Conservation (phyloP, 768 basidiomycete species). For the Mycena polygramma region DNA sequence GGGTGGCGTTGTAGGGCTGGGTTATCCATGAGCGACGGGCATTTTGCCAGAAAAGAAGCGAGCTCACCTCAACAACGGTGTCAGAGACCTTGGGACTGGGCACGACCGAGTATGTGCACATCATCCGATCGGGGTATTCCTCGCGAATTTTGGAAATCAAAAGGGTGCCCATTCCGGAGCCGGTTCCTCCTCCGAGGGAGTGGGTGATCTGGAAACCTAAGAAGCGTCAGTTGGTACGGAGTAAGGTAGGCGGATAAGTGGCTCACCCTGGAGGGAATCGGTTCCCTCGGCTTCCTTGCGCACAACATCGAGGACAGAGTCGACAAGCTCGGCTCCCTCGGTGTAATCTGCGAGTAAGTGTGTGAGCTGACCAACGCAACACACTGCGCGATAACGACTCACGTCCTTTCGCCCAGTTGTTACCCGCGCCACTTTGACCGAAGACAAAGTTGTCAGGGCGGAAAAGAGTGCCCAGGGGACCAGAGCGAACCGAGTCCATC, state of each 20-base stretch:
- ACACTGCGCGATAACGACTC: too few relatives aligned
- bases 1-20: conserved; percentile 97
- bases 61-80: conserved; percentile 93
- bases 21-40: not conserved
- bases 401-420: conserved; percentile 99
- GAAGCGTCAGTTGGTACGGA: conserved; percentile 16
- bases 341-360: too few relatives aligned
- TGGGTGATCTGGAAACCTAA: conserved; percentile 98
- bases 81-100: conserved; percentile 98
- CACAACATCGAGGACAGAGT: conserved; percentile 97
- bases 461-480: conserved; percentile 93
- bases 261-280: conserved; percentile 93
- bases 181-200: conserved; percentile 98
- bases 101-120: conserved; percentile 99
- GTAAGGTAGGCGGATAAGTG: conserved; percentile 16
- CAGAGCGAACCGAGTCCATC: conserved; percentile 93
- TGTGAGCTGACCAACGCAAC: too few relatives aligned
- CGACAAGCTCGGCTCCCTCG: conserved; percentile 98
- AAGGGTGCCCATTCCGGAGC: conserved; percentile 99
- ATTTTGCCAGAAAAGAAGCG: not conserved
- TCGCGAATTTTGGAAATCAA: conserved; percentile 99
- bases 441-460: conserved; percentile 99
- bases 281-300: conserved; percentile 99
- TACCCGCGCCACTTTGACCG: conserved; percentile 97
- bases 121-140: conserved; percentile 99